A percentile compares a stretch with the other conserved stretches of the same genome.
phyloP scores from a whole-genome alignment of 495 filamentous ascomycete species.

The Aspergillus indologenus region DNA sequence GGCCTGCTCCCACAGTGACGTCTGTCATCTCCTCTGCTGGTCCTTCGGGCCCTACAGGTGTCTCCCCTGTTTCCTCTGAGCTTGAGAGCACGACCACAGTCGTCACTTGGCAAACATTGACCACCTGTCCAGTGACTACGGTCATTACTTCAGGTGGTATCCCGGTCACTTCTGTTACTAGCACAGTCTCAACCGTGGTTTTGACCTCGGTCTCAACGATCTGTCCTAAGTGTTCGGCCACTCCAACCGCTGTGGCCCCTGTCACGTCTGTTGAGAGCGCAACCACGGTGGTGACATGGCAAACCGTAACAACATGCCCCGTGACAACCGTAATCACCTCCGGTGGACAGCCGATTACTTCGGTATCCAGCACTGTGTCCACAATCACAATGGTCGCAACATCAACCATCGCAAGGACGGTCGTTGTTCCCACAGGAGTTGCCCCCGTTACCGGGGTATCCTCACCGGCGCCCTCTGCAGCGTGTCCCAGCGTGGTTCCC shows the following conservation, averaged over 20 bases:
- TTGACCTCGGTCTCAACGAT: constrained; percentile 40
- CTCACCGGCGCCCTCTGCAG: constrained; percentile 27
- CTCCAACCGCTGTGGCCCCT: constrained; percentile 9
- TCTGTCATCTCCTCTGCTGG: neutral
- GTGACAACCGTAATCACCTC: constrained; percentile 32
- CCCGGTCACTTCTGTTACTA: constrained; percentile 32
- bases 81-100: constrained; percentile 22
- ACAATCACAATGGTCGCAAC: constrained; percentile 21
- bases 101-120: constrained; percentile 38
- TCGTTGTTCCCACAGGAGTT: constrained; percentile 16
- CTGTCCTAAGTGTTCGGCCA: constrained; percentile 33
- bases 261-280: constrained; percentile 8
- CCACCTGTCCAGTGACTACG: constrained; percentile 42
- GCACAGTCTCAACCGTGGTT: constrained; percentile 40
- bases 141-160: constrained; percentile 35
- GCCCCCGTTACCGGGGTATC: constrained; percentile 20
- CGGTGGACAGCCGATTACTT: constrained; percentile 26
- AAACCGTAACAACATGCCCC: constrained; percentile 24
- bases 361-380: constrained; percentile 34
- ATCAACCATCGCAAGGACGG: constrained; percentile 21
- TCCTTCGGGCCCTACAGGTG: neutral
- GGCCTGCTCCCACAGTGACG: neutral
- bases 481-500: constrained; percentile 73
- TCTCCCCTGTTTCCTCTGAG: neutral
- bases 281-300: constrained; percentile 25